Conservation (phyloP, 345 rosid species). For the Ricinus communis region DNA sequence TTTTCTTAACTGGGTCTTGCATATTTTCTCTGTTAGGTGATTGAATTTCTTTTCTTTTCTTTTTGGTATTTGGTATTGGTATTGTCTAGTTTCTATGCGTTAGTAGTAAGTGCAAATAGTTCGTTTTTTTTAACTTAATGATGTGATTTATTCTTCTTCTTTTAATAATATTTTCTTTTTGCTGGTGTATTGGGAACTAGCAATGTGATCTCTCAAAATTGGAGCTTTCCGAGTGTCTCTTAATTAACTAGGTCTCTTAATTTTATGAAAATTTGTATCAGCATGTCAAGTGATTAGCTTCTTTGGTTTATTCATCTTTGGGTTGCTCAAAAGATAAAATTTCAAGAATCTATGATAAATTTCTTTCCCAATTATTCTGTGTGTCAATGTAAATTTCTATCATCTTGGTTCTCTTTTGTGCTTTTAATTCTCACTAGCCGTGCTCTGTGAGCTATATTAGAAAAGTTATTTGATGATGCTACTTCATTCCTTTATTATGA, state of each 20-base stretch:
- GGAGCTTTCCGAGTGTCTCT: neutral
- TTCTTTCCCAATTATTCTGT: neutral
- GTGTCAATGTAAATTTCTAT: conserved; percentile 1
- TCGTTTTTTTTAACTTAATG: neutral
- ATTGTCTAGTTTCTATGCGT: too few relatives aligned
- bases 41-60: conserved; percentile 6
- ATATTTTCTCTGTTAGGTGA: conserved; percentile 14
- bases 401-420: conserved; percentile 10
- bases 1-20: conserved; percentile 32
- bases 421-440: neutral
- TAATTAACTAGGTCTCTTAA: neutral
- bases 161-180: neutral
- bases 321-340: neutral
- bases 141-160: neutral
- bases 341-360: neutral
- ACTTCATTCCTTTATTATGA: neutral
- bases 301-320: neutral
- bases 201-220: neutral
- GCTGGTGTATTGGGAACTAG: too few relatives aligned
- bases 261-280: neutral
- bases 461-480: neutral
- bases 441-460: too few relatives aligned
- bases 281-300: conserved; percentile 5
- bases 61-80: too few relatives aligned
- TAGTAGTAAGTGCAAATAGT: neutral